Evolutionary conservation across 1,284 basidiomycete genomes (phyloP), one percentile per base, ranked within the genome.

Genomic region (Pisolithus thermaeus): DNA sequence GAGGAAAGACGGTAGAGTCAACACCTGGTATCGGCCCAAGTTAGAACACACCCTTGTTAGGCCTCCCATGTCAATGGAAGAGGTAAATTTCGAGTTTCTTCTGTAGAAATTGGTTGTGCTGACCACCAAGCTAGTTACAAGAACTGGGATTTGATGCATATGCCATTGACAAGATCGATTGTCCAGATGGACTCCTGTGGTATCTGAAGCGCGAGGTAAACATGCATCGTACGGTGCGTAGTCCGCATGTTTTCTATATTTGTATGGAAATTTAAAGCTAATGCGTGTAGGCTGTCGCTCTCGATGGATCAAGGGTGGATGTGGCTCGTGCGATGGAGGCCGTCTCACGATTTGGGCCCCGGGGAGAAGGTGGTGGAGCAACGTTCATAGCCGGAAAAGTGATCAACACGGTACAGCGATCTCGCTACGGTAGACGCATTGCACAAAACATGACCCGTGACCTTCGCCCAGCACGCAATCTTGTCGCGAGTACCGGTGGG

Each of bases 71-170:
- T 65, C 61, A 16, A 57, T 51, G 8, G 78, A 84, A 43, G 79
- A 90, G 72, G 83, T 86, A 42, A 23, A 73, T 62, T 7, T 23
- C 9, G 16, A 35, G 37, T 5, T 25, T 47, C 38, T 49, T 38
- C 27, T 20, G 6, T 2, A 25, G 14, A 3, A 23, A 11, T 28
- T 5, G 37, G 22, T 7, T 27, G 3, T 35, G 49, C 55, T 65
- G 37, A 56, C 22, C 30, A 28, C 43, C 41, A 1, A 42, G 50
- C 2, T 59, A 94, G 88, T 69, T 97, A 58, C 58, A 58, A 5
- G 54, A 60, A 11, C 61, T 86, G 7, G 84, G 86, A 3, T 93
- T 99, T 59, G 85, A 95, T 55, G 84, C 85, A 1, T 96, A 88
- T 61, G 90, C 89, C 0, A 73, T 94, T 40, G 86, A 98, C 59